Base-by-base conservation (phyloP, 495 filamentous ascomycete species). In the Penicillium tannophilum region DNA sequence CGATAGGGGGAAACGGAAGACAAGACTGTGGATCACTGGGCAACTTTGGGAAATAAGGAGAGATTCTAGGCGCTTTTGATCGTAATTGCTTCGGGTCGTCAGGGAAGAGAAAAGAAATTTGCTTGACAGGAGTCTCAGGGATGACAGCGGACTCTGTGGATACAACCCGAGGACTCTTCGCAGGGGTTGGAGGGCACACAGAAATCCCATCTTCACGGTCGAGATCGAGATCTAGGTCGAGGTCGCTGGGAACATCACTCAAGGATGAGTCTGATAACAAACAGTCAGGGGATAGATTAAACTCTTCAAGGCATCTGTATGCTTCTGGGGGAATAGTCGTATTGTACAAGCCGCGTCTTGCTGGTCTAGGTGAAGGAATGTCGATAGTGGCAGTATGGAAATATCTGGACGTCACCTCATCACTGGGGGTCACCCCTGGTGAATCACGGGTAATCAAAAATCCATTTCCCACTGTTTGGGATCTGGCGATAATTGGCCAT, bases 1-100 rank as follows among this genome's bases (percentile, higher is more conserved):
- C 75, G 41, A 93, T 84, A 0, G 84, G 80, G 8, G 91, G 90
- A 56, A 93, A 89, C 7, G 87, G 88, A 11, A 89, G 82, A 63
- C 82, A 84, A 0, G 89, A 87, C 42, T 86, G 67, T 20, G 78
- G 79, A 17, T 82, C 80, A 6, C 70, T 72, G 9, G 77, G 70
- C 6, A 63, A 33, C 17, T 55, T 63, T 10, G 73, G 69, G 57
- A 84, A 83, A 61, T 80, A 84, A 19, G 72, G 80, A 0, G 81
- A 84, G 50, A 71, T 72, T 43, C 72, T 74, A n/a, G 64, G 62
- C 16, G 55, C 51, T 54, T 65, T 76, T 19, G 55, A 36, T 19
- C 61, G 67, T 44, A 66, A 42, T 1, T 48, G 35, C 59, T 65
- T 68, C 9, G 50, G 23, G 30, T 54, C 39, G 36, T 61, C 49